Base-by-base conservation (phyloP, 2,329 filamentous ascomycete genomes). In the Fusarium bulbicola region DNA sequence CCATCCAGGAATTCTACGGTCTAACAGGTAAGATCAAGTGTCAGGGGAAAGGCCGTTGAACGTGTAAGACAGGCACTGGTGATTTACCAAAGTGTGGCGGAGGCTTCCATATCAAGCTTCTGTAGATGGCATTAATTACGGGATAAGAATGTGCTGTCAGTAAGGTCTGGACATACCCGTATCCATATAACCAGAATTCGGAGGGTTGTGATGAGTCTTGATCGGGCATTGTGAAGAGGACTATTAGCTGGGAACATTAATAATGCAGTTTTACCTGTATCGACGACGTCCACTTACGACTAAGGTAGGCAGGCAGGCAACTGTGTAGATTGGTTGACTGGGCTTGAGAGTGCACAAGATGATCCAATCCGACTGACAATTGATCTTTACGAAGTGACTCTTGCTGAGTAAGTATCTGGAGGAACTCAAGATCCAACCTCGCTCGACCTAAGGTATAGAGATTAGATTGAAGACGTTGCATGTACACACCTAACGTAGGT, bases 51-150 rank as follows among this genome's bases (percentile, higher is more conserved):
- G 50, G 34, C 28, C 36, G 62, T 42, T 42, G 61, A 54, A 66
- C 50, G 39, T 30, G 37, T 10, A 63, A 42, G 36, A 43, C 46
- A 46, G 56, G 54, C 26, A 50, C 61, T 52, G 63, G 32, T 73
- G 91, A 97, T 95, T 91, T 91, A 98, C 95, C 95, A 81, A 93
- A 98, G 81, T 97, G 93, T 75, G 96, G 96, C 70, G 96, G 96
- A 63, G 96, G 95, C 82, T 98, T 99, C 95, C 95, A 99, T 78
- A 99, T 98, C 81, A 99, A 85, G 81, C 95, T 97, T 84, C 95
- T 85, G 64, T 37, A 49, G 58, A 53, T 24, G 15, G 26, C 45
- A 59, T 74, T 47, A 72, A 37, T 54, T 58, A 24, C 26, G 34
- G 60, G 28, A 54, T 32, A 57, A 59, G 75, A 67, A 66, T 49